Base-by-base conservation (phyloP, 306 rosid species). In the Malus sylvestris region DNA sequence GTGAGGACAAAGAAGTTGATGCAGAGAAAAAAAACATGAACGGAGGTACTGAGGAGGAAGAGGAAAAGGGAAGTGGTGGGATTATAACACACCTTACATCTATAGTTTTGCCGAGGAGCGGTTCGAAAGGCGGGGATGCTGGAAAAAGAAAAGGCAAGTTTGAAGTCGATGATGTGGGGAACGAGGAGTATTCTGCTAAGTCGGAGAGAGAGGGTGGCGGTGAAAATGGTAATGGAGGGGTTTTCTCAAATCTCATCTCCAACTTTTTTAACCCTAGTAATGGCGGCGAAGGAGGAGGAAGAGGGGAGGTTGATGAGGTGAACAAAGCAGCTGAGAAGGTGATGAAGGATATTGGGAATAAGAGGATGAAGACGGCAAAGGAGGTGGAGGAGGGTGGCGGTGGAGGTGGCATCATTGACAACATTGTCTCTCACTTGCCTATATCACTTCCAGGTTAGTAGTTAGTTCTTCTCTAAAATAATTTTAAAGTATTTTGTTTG, bases 401-500 rank as follows among this genome's bases (percentile, higher is more conserved):
- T 9, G 71, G 68, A 0, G 85, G 86, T 10, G 87, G 85, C 42
- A 73, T 87, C 33, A 80, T 84, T n/a, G 74, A 80, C 8, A 76
- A 72, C 82, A 38, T 85, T 38, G 81, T 85, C 19, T 87, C 88
- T 27, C 87, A 80, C 79, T 80, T 87, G 49, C 90, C 88, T 29
- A 67, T 69, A 30, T 82, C 90, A 5, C 66, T 86, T 49, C 77
- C 75, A 84, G 90, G 90, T 87, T 1, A 25, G 75, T 61, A 32
- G 22, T 61, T 42, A 23, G 20, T 49, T 20, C 9, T 49, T 20
- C 9, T 58, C 10, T 49, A 11, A 11, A 19, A 46, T 60, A 52
- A 15, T 52, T 52, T 58, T 19, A 18, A 10, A 25, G 12, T 22
- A 58, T 58, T 58, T 22, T 15, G 55, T 51, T 58, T 1, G 4